Evolutionary conservation across 108 stramenopile genomes (phyloP), one percentile per base, ranked within the genome.

Genomic region (Fistulifera pelliculosa): DNA sequence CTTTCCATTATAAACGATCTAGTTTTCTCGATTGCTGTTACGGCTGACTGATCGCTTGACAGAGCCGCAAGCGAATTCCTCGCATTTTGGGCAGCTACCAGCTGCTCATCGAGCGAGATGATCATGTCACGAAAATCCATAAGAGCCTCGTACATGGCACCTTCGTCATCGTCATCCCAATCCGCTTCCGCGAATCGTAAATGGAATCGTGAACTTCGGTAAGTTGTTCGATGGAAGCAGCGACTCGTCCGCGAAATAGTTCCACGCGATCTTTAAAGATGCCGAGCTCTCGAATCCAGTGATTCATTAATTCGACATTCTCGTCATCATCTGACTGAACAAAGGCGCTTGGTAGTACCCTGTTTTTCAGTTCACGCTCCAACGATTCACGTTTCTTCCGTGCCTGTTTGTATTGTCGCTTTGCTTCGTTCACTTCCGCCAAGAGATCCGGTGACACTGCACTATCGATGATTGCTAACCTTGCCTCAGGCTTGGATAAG

Each of bases 281-380:
- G 65, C 81, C 77, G 11, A 87, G 42, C 54, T 87, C 86, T 25
- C 81, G 72, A 47, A 87, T 67, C 81, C 81, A 87, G 64, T 87
- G 86, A 44, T 45, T 21, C 35, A 83, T 60, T 28, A 87, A 31
- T 58, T 81, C 69, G 43, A 74, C 44, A 41, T 82, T 68, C 19
- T 74, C 62, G 19, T 82, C 68, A 27, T 72, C 63, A 31, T 49
- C 24, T 16, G 24, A 31, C 16, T 15, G 43, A 43, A 55, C 44
- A 17, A 53, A 39, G 1, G 71, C 75, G 0, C 52, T 47, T 17
- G 81, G 81, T 22, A 83, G 48, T 2, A 69, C 56, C n/a, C 73
- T 60, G 27, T 48, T 65, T 17, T 62, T 64, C 47, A 83, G 54
- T 27, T 79, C 77, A 2, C 53, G 31, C 49, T 83, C 65, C 7